Evolutionary conservation across 192 early-diverging fungal genomes (phyloP).

Genomic region (Linnemannia zychae): DNA sequence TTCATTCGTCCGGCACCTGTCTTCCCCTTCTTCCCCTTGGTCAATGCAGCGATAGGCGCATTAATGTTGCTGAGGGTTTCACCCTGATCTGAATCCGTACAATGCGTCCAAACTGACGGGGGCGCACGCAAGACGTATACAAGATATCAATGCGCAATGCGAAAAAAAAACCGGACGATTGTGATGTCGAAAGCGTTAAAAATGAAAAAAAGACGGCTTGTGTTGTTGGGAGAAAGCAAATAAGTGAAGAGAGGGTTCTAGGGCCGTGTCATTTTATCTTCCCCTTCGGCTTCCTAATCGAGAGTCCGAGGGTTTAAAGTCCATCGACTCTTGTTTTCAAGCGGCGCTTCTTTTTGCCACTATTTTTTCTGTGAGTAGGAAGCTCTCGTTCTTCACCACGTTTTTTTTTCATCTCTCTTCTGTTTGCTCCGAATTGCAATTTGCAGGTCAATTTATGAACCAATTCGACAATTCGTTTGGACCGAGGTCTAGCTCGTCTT

Average conservation of each 20-base stretch:
- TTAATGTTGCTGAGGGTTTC: not conserved
- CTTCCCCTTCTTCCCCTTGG: not conserved
- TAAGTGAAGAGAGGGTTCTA: not conserved
- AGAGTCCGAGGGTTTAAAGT: not conserved
- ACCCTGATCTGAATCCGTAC: not conserved
- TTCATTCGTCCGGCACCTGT: conserved; percentile 1
- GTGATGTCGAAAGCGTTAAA: not conserved
- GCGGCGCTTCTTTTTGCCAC: not conserved
- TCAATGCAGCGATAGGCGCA: not conserved
- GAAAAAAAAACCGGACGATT: not conserved
- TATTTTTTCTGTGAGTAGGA: not conserved
- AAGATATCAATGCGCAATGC: not conserved
- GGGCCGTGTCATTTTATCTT: not conserved
- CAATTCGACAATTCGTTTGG: not conserved
- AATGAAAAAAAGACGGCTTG: not conserved
- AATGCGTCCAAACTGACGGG: not conserved
- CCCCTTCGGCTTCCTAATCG: not conserved
- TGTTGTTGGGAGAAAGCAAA: not conserved
- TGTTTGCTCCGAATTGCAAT: conserved; percentile 2
- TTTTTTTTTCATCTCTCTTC: conserved; percentile 6
- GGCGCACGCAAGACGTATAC: not conserved
- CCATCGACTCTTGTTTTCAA: not conserved
- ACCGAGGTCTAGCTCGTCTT: not conserved
- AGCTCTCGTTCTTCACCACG: not conserved
- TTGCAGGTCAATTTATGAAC: not conserved